These are phyloP conservation scores for Lepidium sativum DNA, from an alignment of 345 rosid genomes.

Conservation along the genomic window DNA sequence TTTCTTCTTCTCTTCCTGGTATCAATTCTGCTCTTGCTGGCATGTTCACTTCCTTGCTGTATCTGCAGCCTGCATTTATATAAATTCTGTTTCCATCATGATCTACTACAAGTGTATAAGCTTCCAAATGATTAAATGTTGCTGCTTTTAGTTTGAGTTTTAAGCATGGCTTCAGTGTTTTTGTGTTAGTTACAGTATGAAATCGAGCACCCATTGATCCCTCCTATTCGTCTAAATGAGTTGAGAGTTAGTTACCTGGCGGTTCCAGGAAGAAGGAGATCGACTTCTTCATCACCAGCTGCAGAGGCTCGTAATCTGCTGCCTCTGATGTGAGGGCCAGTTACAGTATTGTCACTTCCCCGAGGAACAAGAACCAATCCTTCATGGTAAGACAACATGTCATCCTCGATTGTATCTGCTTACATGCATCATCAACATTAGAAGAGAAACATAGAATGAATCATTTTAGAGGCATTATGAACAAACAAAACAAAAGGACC, in stretches of 20 bases:
- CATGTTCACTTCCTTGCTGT: conserved; percentile 93
- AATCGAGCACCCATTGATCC: neutral
- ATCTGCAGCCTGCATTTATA: conserved; percentile 61
- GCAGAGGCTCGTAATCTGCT: conserved; percentile 78
- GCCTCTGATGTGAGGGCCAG: conserved; percentile 87
- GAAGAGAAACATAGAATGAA: neutral
- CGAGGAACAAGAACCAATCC: conserved; percentile 92
- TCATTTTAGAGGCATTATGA: neutral
- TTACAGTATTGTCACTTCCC: conserved; percentile 65
- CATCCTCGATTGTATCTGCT: conserved; percentile 66
- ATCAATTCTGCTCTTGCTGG: conserved; percentile 86
- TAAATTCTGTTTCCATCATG: neutral
- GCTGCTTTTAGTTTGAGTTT: neutral
- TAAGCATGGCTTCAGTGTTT: too few relatives aligned
- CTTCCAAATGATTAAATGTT: neutral
- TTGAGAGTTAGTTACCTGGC: conserved; percentile 56
- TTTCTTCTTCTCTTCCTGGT: conserved; percentile 74
- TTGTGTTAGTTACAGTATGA: neutral
- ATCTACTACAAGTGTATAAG: neutral
- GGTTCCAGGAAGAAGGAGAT: conserved; percentile 97
- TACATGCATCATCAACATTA: neutral
- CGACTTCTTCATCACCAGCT: conserved; percentile 87
- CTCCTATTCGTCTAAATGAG: neutral
- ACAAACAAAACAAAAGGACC: neutral
- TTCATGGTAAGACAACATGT: conserved; percentile 64